These are phyloP conservation scores for Chalciporus sphaerocephalus DNA, from an alignment of 768 basidiomycete genomes.

Conservation along the genomic window DNA sequence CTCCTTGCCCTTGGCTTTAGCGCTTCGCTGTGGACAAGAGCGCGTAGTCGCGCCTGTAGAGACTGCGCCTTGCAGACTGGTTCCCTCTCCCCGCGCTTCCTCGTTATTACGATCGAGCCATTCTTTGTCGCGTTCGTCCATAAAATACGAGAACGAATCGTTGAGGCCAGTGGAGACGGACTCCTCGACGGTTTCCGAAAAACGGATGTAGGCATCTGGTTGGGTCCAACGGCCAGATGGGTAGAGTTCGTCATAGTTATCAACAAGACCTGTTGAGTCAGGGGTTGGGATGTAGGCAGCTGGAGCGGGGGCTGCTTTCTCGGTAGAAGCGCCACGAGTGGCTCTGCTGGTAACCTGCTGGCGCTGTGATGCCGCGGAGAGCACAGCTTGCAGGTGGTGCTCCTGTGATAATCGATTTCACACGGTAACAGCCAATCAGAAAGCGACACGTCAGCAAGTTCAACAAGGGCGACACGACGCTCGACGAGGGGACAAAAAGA, in stretches of 20 bases:
- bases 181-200: constrained; percentile 85
- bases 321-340: constrained; percentile 31
- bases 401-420: constrained; percentile 48
- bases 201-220: constrained; percentile 71
- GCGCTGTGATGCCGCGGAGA: constrained; percentile 51
- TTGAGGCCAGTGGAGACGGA: constrained; percentile 53
- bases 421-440: constrained; percentile 46
- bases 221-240: constrained; percentile 67
- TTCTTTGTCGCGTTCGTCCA: constrained; percentile 94
- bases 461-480: constrained; percentile 41
- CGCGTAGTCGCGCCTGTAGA: constrained; percentile 50
- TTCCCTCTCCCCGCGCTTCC: constrained; percentile 80
- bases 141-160: constrained; percentile 81
- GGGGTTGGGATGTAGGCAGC: constrained; percentile 89
- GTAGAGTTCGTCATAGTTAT: constrained; percentile 77
- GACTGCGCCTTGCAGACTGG: constrained; percentile 68
- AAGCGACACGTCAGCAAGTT: constrained; percentile 37
- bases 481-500: constrained; percentile 34
- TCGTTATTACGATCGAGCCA: constrained; percentile 94
- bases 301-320: constrained; percentile 36
- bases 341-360: constrained; percentile 36
- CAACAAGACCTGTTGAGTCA: constrained; percentile 76
- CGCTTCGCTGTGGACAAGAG: constrained; percentile 53
- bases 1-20: constrained; percentile 83
- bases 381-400: constrained; percentile 54